Evolutionary conservation across 441 rosid species (phyloP).

Genomic region (Geranium incanum): DNA sequence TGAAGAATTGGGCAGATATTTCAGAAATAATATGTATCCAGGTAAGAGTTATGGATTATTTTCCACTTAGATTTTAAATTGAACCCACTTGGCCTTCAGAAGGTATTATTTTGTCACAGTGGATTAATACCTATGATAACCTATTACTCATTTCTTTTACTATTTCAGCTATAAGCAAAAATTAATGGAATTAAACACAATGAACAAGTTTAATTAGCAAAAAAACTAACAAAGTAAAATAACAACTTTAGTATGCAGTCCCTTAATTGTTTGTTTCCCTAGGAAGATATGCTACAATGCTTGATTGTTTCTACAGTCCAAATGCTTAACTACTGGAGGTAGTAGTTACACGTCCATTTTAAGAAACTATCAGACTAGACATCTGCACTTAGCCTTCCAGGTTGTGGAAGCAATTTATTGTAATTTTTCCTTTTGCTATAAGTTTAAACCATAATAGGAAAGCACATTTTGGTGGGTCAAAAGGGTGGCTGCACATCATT

Average conservation of each 20-base stretch:
- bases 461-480: neutral
- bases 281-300: neutral
- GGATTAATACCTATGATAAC: neutral
- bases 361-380: neutral
- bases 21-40: constrained; percentile 98
- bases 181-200: neutral
- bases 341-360: neutral
- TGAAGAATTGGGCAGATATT: constrained; percentile 96
- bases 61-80: neutral
- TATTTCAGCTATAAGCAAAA: neutral
- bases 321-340: neutral
- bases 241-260: neutral
- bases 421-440: neutral
- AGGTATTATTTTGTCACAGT: neutral
- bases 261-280: no score
- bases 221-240: neutral
- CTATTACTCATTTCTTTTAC: neutral
- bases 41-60: constrained; percentile 34
- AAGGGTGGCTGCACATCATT: no score
- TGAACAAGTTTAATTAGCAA: neutral
- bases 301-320: neutral
- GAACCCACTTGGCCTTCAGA: neutral
- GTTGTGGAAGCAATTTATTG: neutral
- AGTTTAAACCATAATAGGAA: neutral
- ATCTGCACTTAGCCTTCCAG: neutral